Conservation (phyloP, 2,329 filamentous ascomycete genomes). For the Aspergillus hortae region DNA sequence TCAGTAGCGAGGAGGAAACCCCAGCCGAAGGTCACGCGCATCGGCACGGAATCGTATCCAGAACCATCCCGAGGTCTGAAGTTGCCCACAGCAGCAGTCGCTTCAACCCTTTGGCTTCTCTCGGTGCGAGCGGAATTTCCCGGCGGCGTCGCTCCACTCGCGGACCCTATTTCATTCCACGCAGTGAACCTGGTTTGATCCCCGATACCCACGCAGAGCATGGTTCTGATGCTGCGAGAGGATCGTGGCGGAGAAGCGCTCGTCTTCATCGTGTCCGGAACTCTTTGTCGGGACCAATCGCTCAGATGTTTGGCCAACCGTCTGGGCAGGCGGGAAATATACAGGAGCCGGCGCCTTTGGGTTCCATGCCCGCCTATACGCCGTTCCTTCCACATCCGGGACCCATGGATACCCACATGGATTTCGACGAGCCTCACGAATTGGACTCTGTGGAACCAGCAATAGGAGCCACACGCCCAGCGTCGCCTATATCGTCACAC, state of each 20-base stretch:
- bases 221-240: conserved; percentile 26
- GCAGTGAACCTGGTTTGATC: conserved; percentile 28
- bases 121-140: conserved; percentile 37
- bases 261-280: conserved; percentile 42
- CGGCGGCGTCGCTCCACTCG: conserved; percentile 36
- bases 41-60: conserved; percentile 40
- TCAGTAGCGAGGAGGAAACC: conserved; percentile 46
- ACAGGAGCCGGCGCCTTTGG: conserved; percentile 24
- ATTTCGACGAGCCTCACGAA: conserved; percentile 39
- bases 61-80: conserved; percentile 34
- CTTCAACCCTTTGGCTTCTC: conserved; percentile 39
- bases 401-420: conserved; percentile 39
- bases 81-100: conserved; percentile 30
- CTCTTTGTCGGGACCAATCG: conserved; percentile 42
- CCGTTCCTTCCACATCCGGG: conserved; percentile 33
- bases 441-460: conserved; percentile 42
- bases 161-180: conserved; percentile 38
- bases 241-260: conserved; percentile 38
- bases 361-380: conserved; percentile 26
- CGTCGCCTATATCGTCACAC: conserved; percentile 23
- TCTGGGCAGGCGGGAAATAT: conserved; percentile 24
- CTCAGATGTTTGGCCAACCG: conserved; percentile 42
- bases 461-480: conserved; percentile 26
- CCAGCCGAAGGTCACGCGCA: conserved; percentile 44
- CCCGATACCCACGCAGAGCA: conserved; percentile 28